These are phyloP conservation scores for Ustanciosporium gigantosporum DNA, from an alignment of 1,284 basidiomycete species.

Conservation along the genomic window DNA sequence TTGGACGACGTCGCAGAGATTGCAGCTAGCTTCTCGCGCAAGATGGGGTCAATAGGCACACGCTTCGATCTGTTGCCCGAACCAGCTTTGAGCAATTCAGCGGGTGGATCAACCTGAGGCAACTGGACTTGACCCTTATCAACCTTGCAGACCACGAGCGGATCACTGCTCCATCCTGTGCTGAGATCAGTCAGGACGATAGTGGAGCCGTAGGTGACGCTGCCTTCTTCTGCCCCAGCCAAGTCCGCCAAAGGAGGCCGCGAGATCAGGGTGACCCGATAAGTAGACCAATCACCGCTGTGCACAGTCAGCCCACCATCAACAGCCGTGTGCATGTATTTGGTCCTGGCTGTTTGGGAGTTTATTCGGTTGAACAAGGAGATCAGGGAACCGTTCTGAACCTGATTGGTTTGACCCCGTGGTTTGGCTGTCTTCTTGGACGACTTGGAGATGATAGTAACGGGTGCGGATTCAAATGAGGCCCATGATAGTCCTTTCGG, in stretches of 20 bases:
- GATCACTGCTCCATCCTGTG: conserved; percentile 81
- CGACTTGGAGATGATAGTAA: conserved; percentile 93
- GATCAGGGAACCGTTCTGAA: conserved; percentile 84
- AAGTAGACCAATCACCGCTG: conserved; percentile 87
- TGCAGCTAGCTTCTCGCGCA: conserved; percentile 33
- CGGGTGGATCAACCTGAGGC: conserved; percentile 32
- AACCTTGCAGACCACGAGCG: conserved; percentile 85
- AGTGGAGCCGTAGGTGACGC: conserved; percentile 85
- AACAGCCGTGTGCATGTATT: conserved; percentile 77
- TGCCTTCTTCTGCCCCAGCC: conserved; percentile 38
- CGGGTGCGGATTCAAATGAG: conserved; percentile 84
- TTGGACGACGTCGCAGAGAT: not conserved
- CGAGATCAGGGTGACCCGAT: conserved; percentile 73
- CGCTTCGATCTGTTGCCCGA: conserved; percentile 25
- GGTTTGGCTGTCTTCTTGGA: conserved; percentile 96
- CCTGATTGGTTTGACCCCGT: conserved; percentile 86
- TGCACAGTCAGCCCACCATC: conserved; percentile 76
- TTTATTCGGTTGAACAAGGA: conserved; percentile 95
- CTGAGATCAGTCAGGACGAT: conserved; percentile 81
- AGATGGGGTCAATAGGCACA: conserved; percentile 17
- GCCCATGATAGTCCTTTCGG: conserved; percentile 68
- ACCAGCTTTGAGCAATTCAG: conserved; percentile 22
- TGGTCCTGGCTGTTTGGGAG: conserved; percentile 92
- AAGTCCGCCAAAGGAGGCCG: conserved; percentile 48
- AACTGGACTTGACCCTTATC: conserved; percentile 75